A percentile compares a stretch with the other conserved stretches of the same genome.
These are phyloP conservation scores for Prunus mira DNA, from an alignment of 306 rosid genomes.

Conservation along the genomic window DNA sequence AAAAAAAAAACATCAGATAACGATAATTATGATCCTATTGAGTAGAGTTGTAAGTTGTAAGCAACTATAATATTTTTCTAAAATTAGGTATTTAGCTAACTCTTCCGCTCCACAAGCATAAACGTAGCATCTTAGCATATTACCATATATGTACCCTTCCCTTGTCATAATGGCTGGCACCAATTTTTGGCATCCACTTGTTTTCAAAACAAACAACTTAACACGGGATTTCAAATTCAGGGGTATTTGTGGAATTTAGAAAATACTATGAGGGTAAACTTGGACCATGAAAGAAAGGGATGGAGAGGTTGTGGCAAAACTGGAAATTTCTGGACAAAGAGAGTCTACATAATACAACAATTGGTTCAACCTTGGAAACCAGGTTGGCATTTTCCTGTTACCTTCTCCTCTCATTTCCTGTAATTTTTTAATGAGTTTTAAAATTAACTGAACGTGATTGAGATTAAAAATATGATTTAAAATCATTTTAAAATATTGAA, in stretches of 20 bases:
- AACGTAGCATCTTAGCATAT: not conserved
- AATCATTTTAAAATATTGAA: not conserved
- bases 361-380: not conserved
- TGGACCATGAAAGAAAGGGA: constrained; percentile 18
- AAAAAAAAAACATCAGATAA: not conserved
- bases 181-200: constrained; percentile 12
- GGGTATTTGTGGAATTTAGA: constrained; percentile 23
- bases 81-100: not conserved
- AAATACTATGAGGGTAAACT: not conserved
- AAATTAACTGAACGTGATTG: constrained; percentile 7
- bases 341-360: constrained; percentile 15
- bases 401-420: constrained; percentile 2
- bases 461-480: not conserved
- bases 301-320: constrained; percentile 17
- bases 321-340: constrained; percentile 32
- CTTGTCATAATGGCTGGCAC: not conserved
- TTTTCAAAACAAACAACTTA: not conserved
- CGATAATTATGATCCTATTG: not conserved
- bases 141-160: not conserved
- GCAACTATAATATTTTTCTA: not conserved
- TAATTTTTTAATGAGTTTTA: not conserved
- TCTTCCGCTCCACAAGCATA: not conserved
- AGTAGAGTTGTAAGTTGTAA: not conserved
- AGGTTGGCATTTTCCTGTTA: not conserved
- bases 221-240: not conserved